Evolutionary conservation across 2,329 filamentous ascomycete species (phyloP).

Genomic region (Tolypocladium endophyticum): DNA sequence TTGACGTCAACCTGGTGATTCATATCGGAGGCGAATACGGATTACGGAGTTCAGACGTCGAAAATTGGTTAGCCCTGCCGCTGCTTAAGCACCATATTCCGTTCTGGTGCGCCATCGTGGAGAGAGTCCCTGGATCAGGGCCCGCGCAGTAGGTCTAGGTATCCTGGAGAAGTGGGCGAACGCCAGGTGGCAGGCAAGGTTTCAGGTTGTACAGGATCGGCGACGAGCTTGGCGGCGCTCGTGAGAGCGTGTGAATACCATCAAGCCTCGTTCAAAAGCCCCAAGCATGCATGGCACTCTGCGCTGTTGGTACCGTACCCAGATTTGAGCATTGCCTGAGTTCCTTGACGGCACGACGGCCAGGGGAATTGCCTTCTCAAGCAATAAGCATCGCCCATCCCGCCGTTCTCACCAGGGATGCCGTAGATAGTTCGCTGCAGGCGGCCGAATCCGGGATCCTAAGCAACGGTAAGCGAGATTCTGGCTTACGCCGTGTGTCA

Average conservation of each 20-base stretch:
- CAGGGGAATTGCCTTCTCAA: not conserved
- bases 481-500: not conserved
- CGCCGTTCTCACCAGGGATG: not conserved
- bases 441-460: conserved; percentile 6
- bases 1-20: not conserved
- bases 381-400: not conserved
- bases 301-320: not conserved
- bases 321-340: not conserved
- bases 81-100: not conserved
- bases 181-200: conserved; percentile 1
- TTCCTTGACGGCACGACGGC: not conserved
- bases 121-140: not conserved
- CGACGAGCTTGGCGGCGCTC: not conserved
- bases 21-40: not conserved
- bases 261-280: not conserved
- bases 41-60: not conserved
- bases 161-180: not conserved
- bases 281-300: not conserved
- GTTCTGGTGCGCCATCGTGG: not conserved
- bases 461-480: conserved; percentile 1
- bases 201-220: not conserved
- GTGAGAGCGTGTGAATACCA: not conserved
- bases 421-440: conserved; percentile 5
- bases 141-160: not conserved
- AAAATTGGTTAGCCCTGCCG: not conserved